Base-by-base conservation (phyloP, 495 filamentous ascomycete species). In the Bathelium albidoporum region DNA sequence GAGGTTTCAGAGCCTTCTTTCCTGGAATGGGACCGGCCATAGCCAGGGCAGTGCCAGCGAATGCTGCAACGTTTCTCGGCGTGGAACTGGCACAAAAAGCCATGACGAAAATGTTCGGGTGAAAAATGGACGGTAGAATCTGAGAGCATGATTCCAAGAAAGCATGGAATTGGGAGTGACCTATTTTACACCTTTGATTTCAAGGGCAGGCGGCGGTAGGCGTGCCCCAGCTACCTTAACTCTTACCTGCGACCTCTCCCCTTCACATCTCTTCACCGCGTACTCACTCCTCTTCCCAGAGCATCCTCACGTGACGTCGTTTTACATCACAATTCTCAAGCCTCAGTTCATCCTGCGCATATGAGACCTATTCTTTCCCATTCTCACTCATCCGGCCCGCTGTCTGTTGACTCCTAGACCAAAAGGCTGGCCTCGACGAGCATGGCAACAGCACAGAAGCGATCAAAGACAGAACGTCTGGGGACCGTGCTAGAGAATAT, bases 1-100 rank as follows among this genome's bases (percentile, higher is more conserved):
- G 93, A 41, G 94, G 94, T 1, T 74, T 86, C 69, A 94, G 88
- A 81, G 93, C 95, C 0, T 99, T 99, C 80, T 99, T 99, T 81
- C 95, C 94, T 12, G 94, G 94, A 2, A 88, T 99, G 65, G 94
- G 90, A 7, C 94, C 94, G 1, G 94, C 94, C 4, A 79, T 99
- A 70, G 89, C 89, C 16, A 85, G 94, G 75, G 95, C 94, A 22
- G 90, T 97, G 59, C 94, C 94, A 5, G 94, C 94, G 2, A 99
- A 97, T 70, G 95, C 95, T 24, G 86, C 84, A 62, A 86, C 83
- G 60, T 85, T 87, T 60, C 69, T 77, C 68, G 75, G 75, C 12
- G 75, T 77, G 4, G 75, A 77, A 59, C 62, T 77, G 32, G 75
- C 75, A 59, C 75, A 77, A 43, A 65, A 71, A 61, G 74, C 74